Percentiles rank a stretch among this genome's conserved stretches.
Evolutionary conservation across 2,329 filamentous ascomycete species (phyloP).

Genomic region (Zymoseptoria passerinii): DNA sequence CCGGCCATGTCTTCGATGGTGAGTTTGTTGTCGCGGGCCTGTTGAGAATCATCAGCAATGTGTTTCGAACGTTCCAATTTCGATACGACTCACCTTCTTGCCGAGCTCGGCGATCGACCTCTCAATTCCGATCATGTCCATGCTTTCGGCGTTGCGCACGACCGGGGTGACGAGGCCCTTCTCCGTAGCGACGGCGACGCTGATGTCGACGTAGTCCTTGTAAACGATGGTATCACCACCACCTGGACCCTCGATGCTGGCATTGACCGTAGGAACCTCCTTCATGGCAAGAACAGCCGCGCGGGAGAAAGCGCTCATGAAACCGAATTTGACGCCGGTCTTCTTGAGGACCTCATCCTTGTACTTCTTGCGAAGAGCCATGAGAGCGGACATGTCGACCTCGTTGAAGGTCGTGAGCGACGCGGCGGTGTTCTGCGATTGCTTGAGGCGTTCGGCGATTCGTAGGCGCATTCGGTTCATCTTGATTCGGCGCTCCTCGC

Average conservation of each 20-base stretch:
- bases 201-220: slow-evolving; percentile 95
- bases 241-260: slow-evolving; percentile 90
- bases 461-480: slow-evolving; percentile 99
- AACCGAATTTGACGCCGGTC: slow-evolving; percentile 95
- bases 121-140: slow-evolving; percentile 87
- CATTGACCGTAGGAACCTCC: slow-evolving; percentile 89
- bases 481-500: slow-evolving; percentile 90
- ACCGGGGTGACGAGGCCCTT: slow-evolving; percentile 96
- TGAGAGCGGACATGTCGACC: slow-evolving; percentile 95
- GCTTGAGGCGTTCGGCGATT: slow-evolving; percentile 95
- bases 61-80: slow-evolving; percentile 4
- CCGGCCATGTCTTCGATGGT: slow-evolving; percentile 99
- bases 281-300: slow-evolving; percentile 87
- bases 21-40: slow-evolving; percentile 91
- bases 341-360: slow-evolving; percentile 96
- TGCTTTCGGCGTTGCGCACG: slow-evolving; percentile 80
- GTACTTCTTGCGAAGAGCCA: slow-evolving; percentile 95
- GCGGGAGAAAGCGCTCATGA: slow-evolving; percentile 96
- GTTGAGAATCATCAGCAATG: slow-evolving; percentile 2
- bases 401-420: slow-evolving; percentile 98
- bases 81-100: slow-evolving; percentile 64
- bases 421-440: slow-evolving; percentile 96
- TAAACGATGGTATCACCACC: slow-evolving; percentile 97
- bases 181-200: slow-evolving; percentile 91
- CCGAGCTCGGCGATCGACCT: slow-evolving; percentile 85